phyloP scores from a whole-genome alignment of 805 yeast species.

The Lachancea sp. region DNA sequence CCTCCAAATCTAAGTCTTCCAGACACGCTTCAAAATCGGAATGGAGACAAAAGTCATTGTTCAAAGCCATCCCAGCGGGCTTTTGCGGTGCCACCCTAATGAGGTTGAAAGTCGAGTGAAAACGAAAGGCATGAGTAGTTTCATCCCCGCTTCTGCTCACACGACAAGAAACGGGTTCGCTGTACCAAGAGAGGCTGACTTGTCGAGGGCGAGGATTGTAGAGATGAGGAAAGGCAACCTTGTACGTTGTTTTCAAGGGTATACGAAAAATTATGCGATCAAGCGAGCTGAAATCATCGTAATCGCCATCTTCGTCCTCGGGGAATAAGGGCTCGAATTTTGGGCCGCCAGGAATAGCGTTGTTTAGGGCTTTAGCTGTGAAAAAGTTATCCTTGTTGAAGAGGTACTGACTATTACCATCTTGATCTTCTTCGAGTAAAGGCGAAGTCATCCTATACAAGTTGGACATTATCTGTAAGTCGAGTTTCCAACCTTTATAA shows the following conservation, averaged over 20 bases:
- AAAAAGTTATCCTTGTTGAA: slow-evolving; percentile 76
- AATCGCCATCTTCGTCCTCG: slow-evolving; percentile 67
- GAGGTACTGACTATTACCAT: slow-evolving; percentile 57
- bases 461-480: slow-evolving; percentile 54
- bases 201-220: slow-evolving; percentile 72
- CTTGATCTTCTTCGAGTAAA: slow-evolving; percentile 49
- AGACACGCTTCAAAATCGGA: slow-evolving; percentile 47
- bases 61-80: slow-evolving; percentile 23
- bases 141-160: slow-evolving; percentile 38
- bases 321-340: slow-evolving; percentile 82
- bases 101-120: slow-evolving; percentile 50
- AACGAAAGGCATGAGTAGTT: slow-evolving; percentile 45
- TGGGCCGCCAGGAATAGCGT: slow-evolving; percentile 92
- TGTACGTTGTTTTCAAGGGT: slow-evolving; percentile 74
- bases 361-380: slow-evolving; percentile 86
- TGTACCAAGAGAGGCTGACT: slow-evolving; percentile 57
- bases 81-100: slow-evolving; percentile 33
- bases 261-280: slow-evolving; percentile 79
- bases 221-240: slow-evolving; percentile 78
- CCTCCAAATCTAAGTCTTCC: slow-evolving; percentile 37
- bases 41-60: slow-evolving; percentile 38
- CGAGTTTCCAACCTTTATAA: slow-evolving; percentile 65
- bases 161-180: slow-evolving; percentile 52
- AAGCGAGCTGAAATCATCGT: slow-evolving; percentile 82
- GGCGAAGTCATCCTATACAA: slow-evolving; percentile 68